A percentile compares a stretch with the other conserved stretches of the same genome.
Evolutionary conservation across 805 yeast genomes (phyloP).

Genomic region (Teunomyces panamensis): DNA sequence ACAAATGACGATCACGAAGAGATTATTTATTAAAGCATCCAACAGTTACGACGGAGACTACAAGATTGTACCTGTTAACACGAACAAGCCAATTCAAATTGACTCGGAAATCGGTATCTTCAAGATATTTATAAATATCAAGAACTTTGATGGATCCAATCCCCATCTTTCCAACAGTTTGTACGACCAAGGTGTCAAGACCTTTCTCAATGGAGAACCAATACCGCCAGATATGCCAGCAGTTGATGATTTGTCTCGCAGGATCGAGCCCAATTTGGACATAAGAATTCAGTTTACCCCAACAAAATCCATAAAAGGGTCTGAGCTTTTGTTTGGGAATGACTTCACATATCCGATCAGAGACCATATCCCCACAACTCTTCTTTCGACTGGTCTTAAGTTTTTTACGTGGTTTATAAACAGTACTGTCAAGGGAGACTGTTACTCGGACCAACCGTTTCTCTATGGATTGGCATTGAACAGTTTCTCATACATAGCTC

Average conservation of each 20-base stretch:
- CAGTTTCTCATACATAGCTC: constrained; percentile 50
- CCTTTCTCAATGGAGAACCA: constrained; percentile 21
- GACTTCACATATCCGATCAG: constrained; percentile 60
- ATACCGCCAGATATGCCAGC: constrained; percentile 6
- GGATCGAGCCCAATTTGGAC: constrained; percentile 26
- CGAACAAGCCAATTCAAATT: constrained; percentile 34
- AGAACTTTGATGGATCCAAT: constrained; percentile 45
- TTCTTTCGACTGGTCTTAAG: constrained; percentile 47
- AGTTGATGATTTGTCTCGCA: constrained; percentile 4
- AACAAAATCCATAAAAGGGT: constrained; percentile 42
- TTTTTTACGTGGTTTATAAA: constrained; percentile 58
- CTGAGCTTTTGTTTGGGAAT: constrained; percentile 63
- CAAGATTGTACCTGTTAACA: constrained; percentile 43
- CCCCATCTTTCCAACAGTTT: constrained; percentile 33
- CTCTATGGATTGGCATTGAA: constrained; percentile 60
- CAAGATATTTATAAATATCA: constrained; percentile 41
- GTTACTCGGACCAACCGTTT: constrained; percentile 58
- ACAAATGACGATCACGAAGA: constrained; percentile 16
- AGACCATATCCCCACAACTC: constrained; percentile 54
- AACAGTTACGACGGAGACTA: constrained; percentile 20
- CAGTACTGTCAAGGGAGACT: constrained; percentile 63
- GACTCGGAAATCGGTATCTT: constrained; percentile 38
- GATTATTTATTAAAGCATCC: constrained; percentile 33
- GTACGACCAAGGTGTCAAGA: constrained; percentile 27
- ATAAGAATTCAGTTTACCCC: constrained; percentile 43